Evolutionary conservation across 2,329 filamentous ascomycete species (phyloP), one percentile per base, ranked within the genome.

Genomic region (Lecanosticta acicola): DNA sequence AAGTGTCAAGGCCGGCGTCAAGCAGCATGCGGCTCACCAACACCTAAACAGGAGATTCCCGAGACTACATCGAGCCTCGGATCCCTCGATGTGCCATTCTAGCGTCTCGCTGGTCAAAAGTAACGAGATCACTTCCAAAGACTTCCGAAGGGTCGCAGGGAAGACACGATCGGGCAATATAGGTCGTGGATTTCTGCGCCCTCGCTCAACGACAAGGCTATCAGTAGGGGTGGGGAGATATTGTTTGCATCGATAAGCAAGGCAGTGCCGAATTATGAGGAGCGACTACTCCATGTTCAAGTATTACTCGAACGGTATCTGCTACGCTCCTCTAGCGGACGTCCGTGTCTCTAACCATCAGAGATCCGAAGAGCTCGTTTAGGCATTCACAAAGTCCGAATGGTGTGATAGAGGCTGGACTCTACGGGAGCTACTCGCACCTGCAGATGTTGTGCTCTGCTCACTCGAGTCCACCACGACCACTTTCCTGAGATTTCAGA

Each of bases 11-110:
- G n/a, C n/a, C n/a, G n/a, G n/a, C n/a, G n/a, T n/a, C n/a, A n/a
- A n/a, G n/a, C n/a, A n/a, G n/a, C n/a, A 59, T 59, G 57, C 57
- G 55, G 1, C 41, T 57, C 1, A 48, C 58, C 40, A 49, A 56
- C 34, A 51, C 47, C n/a, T 8, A n/a, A 9, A 54, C 48, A 1
- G 36, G 54, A 8, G 17, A 52, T 14, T 35, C 56, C 29, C 19
- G 45, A 4, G 55, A 57, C 10, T 57, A 50, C 42, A 14, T 45
- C 24, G 43, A 26, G n/a, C 29, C 26, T 3, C 9, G 20, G 2
- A 34, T 20, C 16, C 46, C 46, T 13, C n/a, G 1, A 14, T 52
- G 41, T 20, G 46, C 39, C 3, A 49, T 52, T 13, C 29, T 52
- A 5, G 43, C 46, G 11, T 46, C 49, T 21, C 43, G 45, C 19